These are phyloP conservation scores for Sporisorium scitamineum DNA, from an alignment of 1,284 basidiomycete species.

Conservation along the genomic window DNA sequence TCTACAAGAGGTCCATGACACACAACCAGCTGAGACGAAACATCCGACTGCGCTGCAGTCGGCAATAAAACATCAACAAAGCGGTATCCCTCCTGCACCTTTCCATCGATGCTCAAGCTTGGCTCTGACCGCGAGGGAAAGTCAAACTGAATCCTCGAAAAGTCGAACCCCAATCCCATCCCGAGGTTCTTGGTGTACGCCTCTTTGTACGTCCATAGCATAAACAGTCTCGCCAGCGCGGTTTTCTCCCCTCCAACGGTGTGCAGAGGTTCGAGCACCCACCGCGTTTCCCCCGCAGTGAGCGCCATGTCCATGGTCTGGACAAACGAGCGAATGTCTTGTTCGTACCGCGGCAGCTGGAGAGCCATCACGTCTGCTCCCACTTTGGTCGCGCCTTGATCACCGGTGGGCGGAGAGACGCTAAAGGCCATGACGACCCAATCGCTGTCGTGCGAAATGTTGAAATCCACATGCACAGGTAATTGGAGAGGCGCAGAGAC, in stretches of 20 bases:
- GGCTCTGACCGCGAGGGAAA: no score
- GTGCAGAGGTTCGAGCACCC: conserved; percentile 31
- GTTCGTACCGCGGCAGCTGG: conserved; percentile 57
- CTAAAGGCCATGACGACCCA: conserved; percentile 64
- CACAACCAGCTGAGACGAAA: conserved; percentile 10
- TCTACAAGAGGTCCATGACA: conserved; percentile 3
- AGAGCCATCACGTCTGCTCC: conserved; percentile 66
- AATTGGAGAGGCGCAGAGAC: conserved; percentile 6
- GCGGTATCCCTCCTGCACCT: conserved; percentile 8
- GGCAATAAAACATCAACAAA: conserved; percentile 49
- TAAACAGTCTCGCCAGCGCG: conserved; percentile 46
- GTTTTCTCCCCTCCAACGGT: neutral
- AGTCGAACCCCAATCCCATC: conserved; percentile 64
- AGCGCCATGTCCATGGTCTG: conserved; percentile 64
- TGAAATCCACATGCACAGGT: conserved; percentile 49
- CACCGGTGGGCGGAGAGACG: neutral
- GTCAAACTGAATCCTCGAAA: conserved; percentile 48
- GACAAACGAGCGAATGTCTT: conserved; percentile 38
- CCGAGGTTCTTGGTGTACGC: conserved; percentile 66
- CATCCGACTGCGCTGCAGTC: neutral
- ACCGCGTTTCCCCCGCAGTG: conserved; percentile 45
- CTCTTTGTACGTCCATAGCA: conserved; percentile 67
- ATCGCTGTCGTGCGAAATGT: conserved; percentile 64
- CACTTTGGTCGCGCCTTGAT: conserved; percentile 14
- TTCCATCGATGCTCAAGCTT: conserved; percentile 16